Base-by-base conservation (phyloP, 768 basidiomycete genomes). In the Tremella mesenterica region DNA sequence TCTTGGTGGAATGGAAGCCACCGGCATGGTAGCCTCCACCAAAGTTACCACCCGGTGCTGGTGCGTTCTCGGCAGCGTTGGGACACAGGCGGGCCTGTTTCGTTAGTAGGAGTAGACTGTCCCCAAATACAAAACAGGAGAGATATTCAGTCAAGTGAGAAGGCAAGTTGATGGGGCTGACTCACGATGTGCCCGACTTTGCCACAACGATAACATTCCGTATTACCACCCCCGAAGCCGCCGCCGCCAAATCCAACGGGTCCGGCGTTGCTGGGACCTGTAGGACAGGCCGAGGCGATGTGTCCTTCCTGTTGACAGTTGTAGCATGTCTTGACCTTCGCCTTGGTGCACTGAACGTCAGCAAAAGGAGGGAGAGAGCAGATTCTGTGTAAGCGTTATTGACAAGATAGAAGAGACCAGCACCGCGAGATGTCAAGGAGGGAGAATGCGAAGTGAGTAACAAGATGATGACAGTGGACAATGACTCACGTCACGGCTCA, bases 101-200 rank as follows among this genome's bases (percentile, higher is more conserved):
- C 13, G 25, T 6, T 23, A 14, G 9, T 12, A 12, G 16, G 25
- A 12, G 45, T 20, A 9, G 7, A n/a, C n/a, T n/a, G n/a, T n/a
- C n/a, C n/a, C n/a, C n/a, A n/a, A n/a, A n/a, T n/a, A n/a, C n/a
- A 33, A 48, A 21, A 27, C 12, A 27, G 56, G 31, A 56, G 55
- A 21, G 28, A 39, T 48, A 46, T 18, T 16, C n/a, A 16, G 30
- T 34, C 2, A 12, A 16, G 28, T n/a, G 9, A n/a, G 29, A 4
- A 28, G 34, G 34, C 27, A 16, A 29, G 27, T 41, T 16, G 18
- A 20, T 48, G 29, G 20, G 48, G 16, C 33, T 3, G 18, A 59
- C 69, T 58, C 55, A 71, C 70, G 26, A 67, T 67, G 68, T 70
- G 71, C 25, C 72, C 72, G 55, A 68, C 63, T 62, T 73, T 69